Evolutionary conservation across 805 yeast species (phyloP), one percentile per base, ranked within the genome.

Genomic region (Scheffersomyces coipomensis): DNA sequence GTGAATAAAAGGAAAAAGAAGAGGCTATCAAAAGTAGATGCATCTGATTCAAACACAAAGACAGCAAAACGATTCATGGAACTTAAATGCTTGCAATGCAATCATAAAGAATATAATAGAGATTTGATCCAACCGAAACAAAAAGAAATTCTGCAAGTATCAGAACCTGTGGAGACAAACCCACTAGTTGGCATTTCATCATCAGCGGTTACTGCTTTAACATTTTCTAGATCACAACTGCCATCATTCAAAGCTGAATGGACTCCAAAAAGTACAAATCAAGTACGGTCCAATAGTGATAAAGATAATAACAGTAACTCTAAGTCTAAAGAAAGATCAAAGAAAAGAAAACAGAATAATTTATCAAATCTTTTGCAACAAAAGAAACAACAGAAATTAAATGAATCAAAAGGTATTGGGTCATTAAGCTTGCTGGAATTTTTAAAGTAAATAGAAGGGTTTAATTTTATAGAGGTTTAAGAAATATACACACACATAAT

Each of bases 391-490:
- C 55, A 38, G 49, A 58, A 31, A 34, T 56, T 55, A 26, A 52
- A 54, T 17, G 58, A 51, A 25, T 54, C 50, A 25, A 51, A 54
- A 10, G 56, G 57, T n/a, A 40, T 56, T 11, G 52, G 59, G 18
- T 50, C 75, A 1, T 56, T 79, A 19, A 71, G 73, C 47, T 56
- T 79, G 27, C 73, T 72, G 60, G 79, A 74, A 39, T 76, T 78
- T 47, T 68, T 78, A 76, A 63, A 47, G 29, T 48, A 38, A 43
- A 7, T 13, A 21, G 12, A 13, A 26, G 15, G n/a, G n/a, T n/a
- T n/a, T n/a, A n/a, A n/a, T n/a, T n/a, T n/a, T n/a, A n/a, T n/a
- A n/a, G n/a, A n/a, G n/a, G n/a, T n/a, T n/a, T n/a, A n/a, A n/a
- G n/a, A n/a, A n/a, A n/a, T n/a, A n/a, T n/a, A n/a, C n/a, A n/a